phyloP scores from a whole-genome alignment of 495 filamentous ascomycete genomes.

The Cercophora scortea region DNA sequence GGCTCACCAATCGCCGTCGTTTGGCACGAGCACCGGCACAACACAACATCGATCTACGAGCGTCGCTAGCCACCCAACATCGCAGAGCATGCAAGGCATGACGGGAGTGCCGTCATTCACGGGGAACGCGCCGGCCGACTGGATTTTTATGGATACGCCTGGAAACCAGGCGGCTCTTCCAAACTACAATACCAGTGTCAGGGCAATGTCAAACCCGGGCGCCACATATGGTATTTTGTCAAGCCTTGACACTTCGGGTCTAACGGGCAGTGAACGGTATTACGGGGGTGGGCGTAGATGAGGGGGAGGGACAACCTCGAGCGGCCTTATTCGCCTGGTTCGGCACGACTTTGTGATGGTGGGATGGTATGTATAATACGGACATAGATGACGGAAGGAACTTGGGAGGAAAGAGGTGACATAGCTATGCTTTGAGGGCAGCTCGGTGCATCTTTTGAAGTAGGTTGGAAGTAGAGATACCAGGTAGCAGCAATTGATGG shows the following conservation, averaged over 20 bases:
- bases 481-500: too few species aligned
- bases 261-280: conserved; percentile 14
- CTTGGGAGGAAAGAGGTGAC: too few species aligned
- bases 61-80: conserved; percentile 11
- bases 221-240: conserved; percentile 15
- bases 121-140: conserved; percentile 18
- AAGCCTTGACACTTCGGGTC: conserved; percentile 17
- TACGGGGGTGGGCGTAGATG: conserved; percentile 15
- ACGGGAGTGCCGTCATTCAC: conserved; percentile 14
- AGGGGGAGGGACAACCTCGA: background rate
- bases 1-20: conserved; percentile 30
- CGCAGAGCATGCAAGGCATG: conserved; percentile 18
- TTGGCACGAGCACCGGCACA: conserved; percentile 10
- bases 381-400: too few species aligned
- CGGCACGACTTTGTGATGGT: background rate
- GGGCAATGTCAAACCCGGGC: conserved; percentile 9
- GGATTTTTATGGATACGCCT: conserved; percentile 28
- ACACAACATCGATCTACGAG: conserved; percentile 16
- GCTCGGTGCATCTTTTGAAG: too few species aligned
- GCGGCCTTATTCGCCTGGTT: background rate
- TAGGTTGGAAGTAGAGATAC: too few species aligned
- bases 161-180: conserved; percentile 17
- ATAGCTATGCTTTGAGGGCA: too few species aligned
- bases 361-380: background rate
- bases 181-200: conserved; percentile 8